These are phyloP conservation scores for Sclerotinia glacialis DNA, from an alignment of 2,329 filamentous ascomycete species.

Conservation along the genomic window DNA sequence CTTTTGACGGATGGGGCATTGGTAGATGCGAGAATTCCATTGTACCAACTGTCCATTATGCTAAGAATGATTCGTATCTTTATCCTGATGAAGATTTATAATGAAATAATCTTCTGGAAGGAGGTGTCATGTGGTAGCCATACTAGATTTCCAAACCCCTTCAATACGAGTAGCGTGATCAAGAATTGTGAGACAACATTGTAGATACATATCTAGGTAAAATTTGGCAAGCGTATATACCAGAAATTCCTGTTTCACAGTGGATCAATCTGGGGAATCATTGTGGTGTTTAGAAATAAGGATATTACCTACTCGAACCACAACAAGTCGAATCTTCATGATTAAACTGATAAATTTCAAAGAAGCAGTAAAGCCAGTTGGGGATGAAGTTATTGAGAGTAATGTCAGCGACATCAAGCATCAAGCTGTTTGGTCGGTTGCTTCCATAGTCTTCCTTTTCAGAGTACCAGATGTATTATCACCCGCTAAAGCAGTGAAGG, in stretches of 20 bases:
- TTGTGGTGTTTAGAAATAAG: not conserved
- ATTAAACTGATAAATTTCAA: not conserved
- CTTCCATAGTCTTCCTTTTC: conserved; percentile 45
- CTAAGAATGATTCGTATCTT: not conserved
- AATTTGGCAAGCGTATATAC: not conserved
- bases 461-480: conserved; percentile 41
- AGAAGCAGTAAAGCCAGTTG: not conserved
- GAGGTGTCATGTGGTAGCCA: not conserved
- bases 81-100: not conserved
- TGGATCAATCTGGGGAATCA: not conserved
- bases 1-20: not conserved
- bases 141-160: not conserved
- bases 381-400: not conserved
- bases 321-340: not conserved
- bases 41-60: not conserved
- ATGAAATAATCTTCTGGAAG: not conserved
- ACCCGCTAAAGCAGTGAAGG: too few relatives aligned
- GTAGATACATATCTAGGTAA: too few relatives aligned
- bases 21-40: not conserved
- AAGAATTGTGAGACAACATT: not conserved
- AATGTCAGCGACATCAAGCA: not conserved
- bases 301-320: not conserved
- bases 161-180: not conserved
- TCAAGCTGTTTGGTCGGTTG: conserved; percentile 25
- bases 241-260: not conserved